A percentile compares a stretch with the other conserved stretches of the same genome.
Evolutionary conservation across 768 basidiomycete species (phyloP).

Genomic region (Gloeopeniophorella convolvens): DNA sequence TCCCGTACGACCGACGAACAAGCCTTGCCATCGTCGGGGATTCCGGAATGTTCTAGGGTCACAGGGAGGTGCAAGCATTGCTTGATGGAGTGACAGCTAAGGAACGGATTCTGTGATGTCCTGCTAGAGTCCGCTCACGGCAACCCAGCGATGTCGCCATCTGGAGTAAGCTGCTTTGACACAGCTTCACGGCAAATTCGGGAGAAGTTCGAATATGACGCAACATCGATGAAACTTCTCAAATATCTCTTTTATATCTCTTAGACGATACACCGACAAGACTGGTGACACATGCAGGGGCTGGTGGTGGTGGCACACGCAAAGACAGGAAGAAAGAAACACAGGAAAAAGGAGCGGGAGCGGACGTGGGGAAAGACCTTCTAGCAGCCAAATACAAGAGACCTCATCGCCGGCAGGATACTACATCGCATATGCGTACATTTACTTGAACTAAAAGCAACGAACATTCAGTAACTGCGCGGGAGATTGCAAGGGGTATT

Average conservation of each 20-base stretch:
- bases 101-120: no score
- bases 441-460: conserved; percentile 29
- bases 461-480: neutral
- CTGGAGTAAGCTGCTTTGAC: no score
- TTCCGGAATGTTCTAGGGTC: no score
- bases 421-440: neutral
- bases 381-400: conserved; percentile 7
- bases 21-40: no score
- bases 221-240: no score
- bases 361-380: neutral
- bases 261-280: conserved; percentile 8
- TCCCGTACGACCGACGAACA: no score
- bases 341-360: neutral
- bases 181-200: no score
- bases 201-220: no score
- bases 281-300: neutral
- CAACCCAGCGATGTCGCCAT: no score
- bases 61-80: no score
- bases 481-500: neutral
- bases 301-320: conserved; percentile 1
- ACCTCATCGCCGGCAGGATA: neutral
- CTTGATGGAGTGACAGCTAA: no score
- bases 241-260: conserved; percentile 6
- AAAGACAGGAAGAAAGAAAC: neutral
- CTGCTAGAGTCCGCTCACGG: no score